Evolutionary conservation across 805 yeast genomes (phyloP), one percentile per base, ranked within the genome.

Genomic region (Nakazawaea populi): DNA sequence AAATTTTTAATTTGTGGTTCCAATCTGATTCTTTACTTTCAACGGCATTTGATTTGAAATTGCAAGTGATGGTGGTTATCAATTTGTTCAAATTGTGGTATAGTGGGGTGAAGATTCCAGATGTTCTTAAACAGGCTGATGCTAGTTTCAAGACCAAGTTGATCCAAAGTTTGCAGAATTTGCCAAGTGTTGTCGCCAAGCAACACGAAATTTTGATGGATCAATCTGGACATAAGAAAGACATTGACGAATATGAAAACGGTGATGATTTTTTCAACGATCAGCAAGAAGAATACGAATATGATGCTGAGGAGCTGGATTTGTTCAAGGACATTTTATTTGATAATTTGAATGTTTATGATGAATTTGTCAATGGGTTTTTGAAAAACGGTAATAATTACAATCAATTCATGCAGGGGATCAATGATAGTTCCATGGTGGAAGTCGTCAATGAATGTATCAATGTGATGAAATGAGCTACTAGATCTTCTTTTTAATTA

Each of bases 41-140:
- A 50, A 78, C 82, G 53, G 83, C 77, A 24, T 78, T 76, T 55
- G 83, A 82, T 30, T 69, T 80, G 54, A 79, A 79, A 57, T 62
- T 79, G 43, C 81, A 79, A 61, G 73, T 76, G 5, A 61, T 79
- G 58, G 73, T 80, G 0, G 60, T 76, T 42, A 64, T 75, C 39
- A 57, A 77, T 2, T 58, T 77, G 18, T 54, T 76, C 14, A 59
- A 67, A 11, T 69, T 68, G 6, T 66, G 68, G 48, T 71, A 70
- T 55, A 14, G 56, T 56, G 28, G 48, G 40, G 3, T 40, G 56
- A n/a, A 50, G 54, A 57, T 69, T 53, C 58, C 69, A 37, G 64
- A 69, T 8, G 76, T 70, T 54, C 56, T 70, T 1, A 67, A 62
- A n/a, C 46, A 48, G 35, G 46, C 41, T 38, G 54, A 51, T 34